Base-by-base conservation (phyloP, 75 land plant species). In the Cupressus sempervirens region DNA sequence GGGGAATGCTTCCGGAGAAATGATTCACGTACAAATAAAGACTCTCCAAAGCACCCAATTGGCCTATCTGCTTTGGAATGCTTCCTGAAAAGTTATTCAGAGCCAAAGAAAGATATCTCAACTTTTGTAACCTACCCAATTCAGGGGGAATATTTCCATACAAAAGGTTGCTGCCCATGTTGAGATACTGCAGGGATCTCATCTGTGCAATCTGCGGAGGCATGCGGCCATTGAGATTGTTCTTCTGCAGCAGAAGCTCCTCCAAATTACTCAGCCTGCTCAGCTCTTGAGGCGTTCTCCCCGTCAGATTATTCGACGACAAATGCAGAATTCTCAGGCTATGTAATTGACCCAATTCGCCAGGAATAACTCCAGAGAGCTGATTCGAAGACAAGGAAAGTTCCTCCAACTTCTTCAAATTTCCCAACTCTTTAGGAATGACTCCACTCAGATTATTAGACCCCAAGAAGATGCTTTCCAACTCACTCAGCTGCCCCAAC, bases 1-100 rank as follows among this genome's bases (percentile, higher is more conserved):
- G 0, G 8, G 98, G 97, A n/a, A 95, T 93, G 12, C 87, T 29
- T n/a, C 98, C 98, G 15, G 84, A 52, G 79, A 95, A 85, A 12
- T 83, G 75, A 83, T 93, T 93, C 58, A 88, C 86, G 62, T 77
- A 87, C 3, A 96, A 89, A 34, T 89, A 86, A 80, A 96, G 83
- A 13, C 84, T 58, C 13, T 83, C 43, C 35, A 96, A 86, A 15
- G 72, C 7, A 26, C 89, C 58, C 38, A 96, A 91, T 36, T 85
- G 32, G 41, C 86, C 86, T 8, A 87, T 26, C 29, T 83, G 38
- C 29, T 13, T 43, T 4, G 90, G 90, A 48, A 89, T 87, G 20
- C 62, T 43, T 34, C 89, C 90, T 10, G 67, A 85, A 15, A 89
- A 50, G 36, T 86, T 52, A 83, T 86, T 88, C 53, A 67, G 23